These are phyloP conservation scores for Davidsoniella australis DNA, from an alignment of 2,329 filamentous ascomycete genomes.

Conservation along the genomic window DNA sequence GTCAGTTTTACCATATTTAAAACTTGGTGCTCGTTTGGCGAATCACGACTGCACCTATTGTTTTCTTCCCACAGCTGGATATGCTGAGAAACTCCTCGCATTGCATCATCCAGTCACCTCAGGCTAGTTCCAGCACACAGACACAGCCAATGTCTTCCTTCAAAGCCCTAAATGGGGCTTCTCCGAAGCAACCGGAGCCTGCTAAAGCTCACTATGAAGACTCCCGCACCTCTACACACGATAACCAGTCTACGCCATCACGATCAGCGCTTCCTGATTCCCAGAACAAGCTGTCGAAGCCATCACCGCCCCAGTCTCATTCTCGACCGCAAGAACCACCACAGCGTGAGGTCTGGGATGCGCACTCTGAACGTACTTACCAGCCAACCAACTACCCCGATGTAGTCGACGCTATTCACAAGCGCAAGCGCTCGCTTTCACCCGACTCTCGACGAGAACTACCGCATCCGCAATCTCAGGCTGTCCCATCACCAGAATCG, in stretches of 20 bases:
- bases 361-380: slow-evolving; percentile 8
- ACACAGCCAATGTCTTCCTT: slow-evolving; percentile 29
- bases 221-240: slow-evolving; percentile 3
- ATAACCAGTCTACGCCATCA: slow-evolving; percentile 4
- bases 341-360: slow-evolving; percentile 10
- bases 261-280: slow-evolving; percentile 14
- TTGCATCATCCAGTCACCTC: neutral
- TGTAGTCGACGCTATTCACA: slow-evolving; percentile 33
- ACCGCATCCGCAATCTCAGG: slow-evolving; percentile 16
- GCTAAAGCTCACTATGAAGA: slow-evolving; percentile 14
- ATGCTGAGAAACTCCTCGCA: neutral
- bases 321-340: slow-evolving; percentile 4
- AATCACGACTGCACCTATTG: neutral
- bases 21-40: neutral
- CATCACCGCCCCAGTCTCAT: slow-evolving; percentile 2
- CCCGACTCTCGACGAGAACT: slow-evolving; percentile 29
- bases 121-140: neutral
- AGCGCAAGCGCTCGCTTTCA: slow-evolving; percentile 55
- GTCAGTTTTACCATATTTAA: neutral
- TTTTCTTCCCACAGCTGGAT: too few species aligned
- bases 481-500: slow-evolving; percentile 1
- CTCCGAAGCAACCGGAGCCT: slow-evolving; percentile 26
- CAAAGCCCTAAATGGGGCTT: slow-evolving; percentile 33
- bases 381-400: slow-evolving; percentile 7
- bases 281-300: slow-evolving; percentile 3